Conservation (phyloP, 768 basidiomycete species). For the Phlebiopsis gigantea region DNA sequence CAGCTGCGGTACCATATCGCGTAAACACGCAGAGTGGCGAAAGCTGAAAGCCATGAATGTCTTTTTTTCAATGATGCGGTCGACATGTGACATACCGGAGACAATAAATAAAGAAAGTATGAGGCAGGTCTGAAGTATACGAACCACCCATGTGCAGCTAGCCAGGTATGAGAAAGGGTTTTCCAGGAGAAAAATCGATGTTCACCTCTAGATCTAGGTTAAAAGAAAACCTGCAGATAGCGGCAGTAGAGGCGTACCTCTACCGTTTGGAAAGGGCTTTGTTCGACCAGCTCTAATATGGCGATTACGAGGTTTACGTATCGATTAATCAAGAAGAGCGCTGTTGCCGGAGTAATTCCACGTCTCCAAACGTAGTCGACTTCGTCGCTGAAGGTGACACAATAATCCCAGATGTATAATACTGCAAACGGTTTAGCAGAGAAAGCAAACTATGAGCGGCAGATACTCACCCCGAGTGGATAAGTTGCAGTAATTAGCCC, state of each 20-base stretch:
- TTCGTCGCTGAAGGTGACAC: slow-evolving; percentile 14
- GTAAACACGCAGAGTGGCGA: slow-evolving; percentile 16
- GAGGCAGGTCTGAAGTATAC: slow-evolving; percentile 10
- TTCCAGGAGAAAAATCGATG: neutral
- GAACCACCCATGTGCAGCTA: slow-evolving; percentile 15
- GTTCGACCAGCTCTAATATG: slow-evolving; percentile 15
- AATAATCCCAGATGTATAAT: slow-evolving; percentile 18
- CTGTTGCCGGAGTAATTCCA: slow-evolving; percentile 9
- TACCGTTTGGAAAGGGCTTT: slow-evolving; percentile 31
- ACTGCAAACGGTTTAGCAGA: neutral
- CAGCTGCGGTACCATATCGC: slow-evolving; percentile 17
- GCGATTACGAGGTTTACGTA: slow-evolving; percentile 18
- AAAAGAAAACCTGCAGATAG: neutral
- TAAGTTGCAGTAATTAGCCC: slow-evolving; percentile 12
- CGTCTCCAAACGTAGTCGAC: slow-evolving; percentile 16
- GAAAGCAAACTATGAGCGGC: too few relatives aligned
- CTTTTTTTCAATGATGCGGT: neutral
- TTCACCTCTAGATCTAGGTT: neutral
- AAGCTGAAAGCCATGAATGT: slow-evolving; percentile 6
- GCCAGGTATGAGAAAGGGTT: neutral
- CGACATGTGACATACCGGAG: slow-evolving; percentile 7
- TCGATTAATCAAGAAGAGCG: slow-evolving; percentile 17
- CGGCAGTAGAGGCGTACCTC: slow-evolving; percentile 33
- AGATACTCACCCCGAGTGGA: slow-evolving; percentile 12
- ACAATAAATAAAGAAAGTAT: slow-evolving; percentile 9